These are phyloP conservation scores for Bruguiera sexangula DNA, from an alignment of 345 rosid species.

Conservation along the genomic window DNA sequence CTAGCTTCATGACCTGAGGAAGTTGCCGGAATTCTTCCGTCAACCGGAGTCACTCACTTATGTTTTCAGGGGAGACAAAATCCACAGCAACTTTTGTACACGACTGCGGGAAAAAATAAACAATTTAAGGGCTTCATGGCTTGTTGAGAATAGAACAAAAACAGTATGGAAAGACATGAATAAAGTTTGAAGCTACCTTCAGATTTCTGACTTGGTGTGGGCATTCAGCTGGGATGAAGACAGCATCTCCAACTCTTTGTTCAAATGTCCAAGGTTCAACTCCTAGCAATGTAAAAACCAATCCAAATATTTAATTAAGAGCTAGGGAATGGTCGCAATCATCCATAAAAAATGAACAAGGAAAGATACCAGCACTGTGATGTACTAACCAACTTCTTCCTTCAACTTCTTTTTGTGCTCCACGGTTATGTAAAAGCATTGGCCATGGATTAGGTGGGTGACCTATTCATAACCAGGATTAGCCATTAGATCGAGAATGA, in stretches of 20 bases:
- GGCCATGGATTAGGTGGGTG: conserved; percentile 80
- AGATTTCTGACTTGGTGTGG: conserved; percentile 98
- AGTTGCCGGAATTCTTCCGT: conserved; percentile 84
- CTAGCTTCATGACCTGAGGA: conserved; percentile 71
- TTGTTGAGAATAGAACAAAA: not conserved
- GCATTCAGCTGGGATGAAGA: conserved; percentile 94
- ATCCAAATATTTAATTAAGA: not conserved
- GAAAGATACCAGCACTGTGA: not conserved
- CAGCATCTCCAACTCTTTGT: conserved; percentile 86
- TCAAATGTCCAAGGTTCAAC: conserved; percentile 88
- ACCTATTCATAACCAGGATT: conserved; percentile 36
- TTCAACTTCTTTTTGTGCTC: conserved; percentile 77
- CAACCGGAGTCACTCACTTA: conserved; percentile 64
- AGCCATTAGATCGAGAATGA: not conserved
- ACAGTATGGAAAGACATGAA: not conserved
- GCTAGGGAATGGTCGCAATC: not conserved
- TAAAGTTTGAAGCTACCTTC: conserved; percentile 41
- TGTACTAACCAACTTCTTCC: conserved; percentile 63
- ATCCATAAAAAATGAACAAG: not conserved
- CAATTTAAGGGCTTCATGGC: not conserved
- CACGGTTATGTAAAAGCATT: conserved; percentile 56
- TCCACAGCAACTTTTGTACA: conserved; percentile 93
- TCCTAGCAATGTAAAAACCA: conserved; percentile 34
- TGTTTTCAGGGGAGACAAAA: conserved; percentile 87
- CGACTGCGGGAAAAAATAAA: conserved; percentile 44